Conservation (phyloP, 352 stramenopile species). For the Lagenidium sp. region DNA sequence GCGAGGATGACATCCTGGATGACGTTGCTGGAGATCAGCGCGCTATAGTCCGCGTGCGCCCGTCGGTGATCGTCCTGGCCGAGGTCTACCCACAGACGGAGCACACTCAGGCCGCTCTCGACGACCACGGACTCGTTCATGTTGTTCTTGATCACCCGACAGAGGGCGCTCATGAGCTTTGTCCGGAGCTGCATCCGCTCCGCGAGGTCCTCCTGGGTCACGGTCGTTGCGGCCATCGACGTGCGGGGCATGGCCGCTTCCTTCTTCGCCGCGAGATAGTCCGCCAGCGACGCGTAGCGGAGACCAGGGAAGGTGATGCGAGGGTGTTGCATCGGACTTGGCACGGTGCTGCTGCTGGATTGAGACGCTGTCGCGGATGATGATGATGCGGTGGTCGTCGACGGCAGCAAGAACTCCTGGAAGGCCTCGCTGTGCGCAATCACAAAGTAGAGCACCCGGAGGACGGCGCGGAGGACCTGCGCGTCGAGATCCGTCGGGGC, state of each 20-base stretch:
- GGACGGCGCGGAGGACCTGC: constrained; percentile 13
- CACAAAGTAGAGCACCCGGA: constrained; percentile 13
- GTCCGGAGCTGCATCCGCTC: constrained; percentile 13
- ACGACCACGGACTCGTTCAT: constrained; percentile 10
- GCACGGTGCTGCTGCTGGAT: background rate
- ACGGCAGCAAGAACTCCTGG: constrained; percentile 17
- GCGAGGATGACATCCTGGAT: constrained; percentile 18
- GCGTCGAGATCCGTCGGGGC: constrained; percentile 14
- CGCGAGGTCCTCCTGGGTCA: constrained; percentile 10
- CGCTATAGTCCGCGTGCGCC: constrained; percentile 9
- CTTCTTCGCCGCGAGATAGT: constrained; percentile 12
- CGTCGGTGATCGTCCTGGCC: constrained; percentile 1
- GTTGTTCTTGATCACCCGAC: constrained; percentile 23
- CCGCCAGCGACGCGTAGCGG: constrained; percentile 11
- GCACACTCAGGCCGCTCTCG: constrained; percentile 12
- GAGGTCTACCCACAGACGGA: constrained; percentile 15
- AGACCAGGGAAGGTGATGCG: constrained; percentile 15
- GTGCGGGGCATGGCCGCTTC: constrained; percentile 8
- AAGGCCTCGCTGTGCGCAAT: constrained; percentile 18
- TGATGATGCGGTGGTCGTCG: constrained; percentile 1
- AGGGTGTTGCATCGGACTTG: constrained; percentile 9
- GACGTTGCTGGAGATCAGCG: constrained; percentile 14
- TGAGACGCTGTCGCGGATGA: background rate
- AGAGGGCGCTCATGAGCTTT: constrained; percentile 19
- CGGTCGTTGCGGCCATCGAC: background rate